Conservation (phyloP, 345 rosid genomes). For the Heritiera littoralis region DNA sequence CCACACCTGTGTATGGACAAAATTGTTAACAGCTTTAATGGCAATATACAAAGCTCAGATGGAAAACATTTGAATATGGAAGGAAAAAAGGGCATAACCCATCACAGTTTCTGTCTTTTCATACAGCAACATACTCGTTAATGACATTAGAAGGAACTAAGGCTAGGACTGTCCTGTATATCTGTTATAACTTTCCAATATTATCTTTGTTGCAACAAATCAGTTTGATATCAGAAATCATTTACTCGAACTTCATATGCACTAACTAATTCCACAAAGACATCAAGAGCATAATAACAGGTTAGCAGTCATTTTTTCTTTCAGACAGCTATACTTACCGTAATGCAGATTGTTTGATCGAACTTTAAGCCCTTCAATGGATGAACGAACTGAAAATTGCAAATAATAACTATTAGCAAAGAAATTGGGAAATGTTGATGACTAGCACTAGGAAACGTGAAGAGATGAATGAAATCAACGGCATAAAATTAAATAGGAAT, state of each 20-base stretch:
- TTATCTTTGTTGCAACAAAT: neutral
- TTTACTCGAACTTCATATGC: neutral
- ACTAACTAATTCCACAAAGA: conserved; percentile 11
- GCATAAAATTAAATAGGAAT: conserved; percentile 11
- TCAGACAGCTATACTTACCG: conserved; percentile 50
- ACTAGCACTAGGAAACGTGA: neutral
- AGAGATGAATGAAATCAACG: neutral
- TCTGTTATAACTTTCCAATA: neutral
- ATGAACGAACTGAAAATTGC: conserved; percentile 67
- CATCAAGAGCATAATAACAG: neutral
- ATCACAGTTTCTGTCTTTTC: neutral
- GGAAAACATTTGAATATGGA: neutral
- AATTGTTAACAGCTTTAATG: conserved; percentile 27
- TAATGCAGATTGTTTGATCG: conserved; percentile 47
- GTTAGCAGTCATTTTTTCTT: neutral
- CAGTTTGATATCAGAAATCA: neutral
- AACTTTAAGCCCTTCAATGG: conserved; percentile 70
- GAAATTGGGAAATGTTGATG: neutral
- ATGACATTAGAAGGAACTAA: conserved; percentile 5
- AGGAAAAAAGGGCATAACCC: conserved; percentile 24
- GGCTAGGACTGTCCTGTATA: neutral
- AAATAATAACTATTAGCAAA: conserved; percentile 30
- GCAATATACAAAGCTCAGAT: too few species aligned
- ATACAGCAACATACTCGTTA: neutral
- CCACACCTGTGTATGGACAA: conserved; percentile 52